A percentile compares a stretch with the other conserved stretches of the same genome.
Evolutionary conservation across 805 yeast genomes (phyloP).

Genomic region (Suhomyces emberorum): DNA sequence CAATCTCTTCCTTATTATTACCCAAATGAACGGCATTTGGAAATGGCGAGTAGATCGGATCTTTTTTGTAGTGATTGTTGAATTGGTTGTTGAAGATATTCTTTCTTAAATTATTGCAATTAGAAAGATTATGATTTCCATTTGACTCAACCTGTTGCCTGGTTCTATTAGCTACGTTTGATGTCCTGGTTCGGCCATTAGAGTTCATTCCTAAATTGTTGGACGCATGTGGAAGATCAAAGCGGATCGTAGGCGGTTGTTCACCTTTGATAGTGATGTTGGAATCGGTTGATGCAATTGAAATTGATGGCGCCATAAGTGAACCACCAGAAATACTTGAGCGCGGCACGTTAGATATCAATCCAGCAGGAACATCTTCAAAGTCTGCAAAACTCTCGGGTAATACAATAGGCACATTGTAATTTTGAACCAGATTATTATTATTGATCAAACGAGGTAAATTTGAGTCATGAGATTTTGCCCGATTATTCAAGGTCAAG

Average conservation of each 20-base stretch:
- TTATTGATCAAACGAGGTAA: slow-evolving; percentile 24
- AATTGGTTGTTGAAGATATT: slow-evolving; percentile 22
- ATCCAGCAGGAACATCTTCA: slow-evolving; percentile 41
- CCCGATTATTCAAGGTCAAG: slow-evolving; percentile 30
- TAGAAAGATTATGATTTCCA: slow-evolving; percentile 1
- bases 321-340: slow-evolving; percentile 18
- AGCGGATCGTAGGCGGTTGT: background rate
- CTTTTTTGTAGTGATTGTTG: slow-evolving; percentile 47
- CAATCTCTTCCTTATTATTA: slow-evolving; percentile 26
- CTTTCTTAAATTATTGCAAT: slow-evolving; percentile 8
- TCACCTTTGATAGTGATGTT: slow-evolving; percentile 12
- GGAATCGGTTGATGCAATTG: slow-evolving; percentile 15
- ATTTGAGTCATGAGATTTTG: slow-evolving; percentile 43
- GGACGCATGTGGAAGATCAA: background rate
- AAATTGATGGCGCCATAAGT: slow-evolving; percentile 12
- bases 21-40: slow-evolving; percentile 40
- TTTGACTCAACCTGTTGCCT: background rate
- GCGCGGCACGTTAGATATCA: slow-evolving; percentile 31
- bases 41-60: slow-evolving; percentile 41
- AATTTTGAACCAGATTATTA: slow-evolving; percentile 9
- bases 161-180: background rate
- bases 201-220: background rate
- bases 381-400: slow-evolving; percentile 32
- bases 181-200: no score
- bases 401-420: slow-evolving; percentile 29